Percentiles rank a stretch among this genome's conserved stretches.
Conservation (phyloP, 345 rosid genomes). For the Brassica cretica region DNA sequence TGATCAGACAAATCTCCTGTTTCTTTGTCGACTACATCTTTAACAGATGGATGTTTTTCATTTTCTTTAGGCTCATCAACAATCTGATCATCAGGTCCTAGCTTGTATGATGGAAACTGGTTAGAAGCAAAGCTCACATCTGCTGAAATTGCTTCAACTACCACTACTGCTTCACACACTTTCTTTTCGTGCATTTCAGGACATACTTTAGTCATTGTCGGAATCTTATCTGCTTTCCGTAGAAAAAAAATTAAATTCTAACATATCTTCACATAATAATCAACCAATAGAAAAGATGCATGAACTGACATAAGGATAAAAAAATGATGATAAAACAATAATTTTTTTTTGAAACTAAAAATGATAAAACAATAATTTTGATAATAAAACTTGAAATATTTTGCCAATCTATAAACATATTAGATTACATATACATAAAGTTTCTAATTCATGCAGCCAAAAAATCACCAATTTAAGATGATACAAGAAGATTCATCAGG, state of each 20-base stretch:
- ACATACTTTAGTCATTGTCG: conserved; percentile 74
- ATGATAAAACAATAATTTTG: neutral
- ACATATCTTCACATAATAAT: conserved; percentile 8
- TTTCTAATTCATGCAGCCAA: conserved; percentile 27
- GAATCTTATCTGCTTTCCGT: conserved; percentile 38
- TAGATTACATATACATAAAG: neutral
- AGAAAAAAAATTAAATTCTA: neutral
- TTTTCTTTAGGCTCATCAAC: conserved; percentile 83
- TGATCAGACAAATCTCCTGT: conserved; percentile 71
- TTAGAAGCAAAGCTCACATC: conserved; percentile 89
- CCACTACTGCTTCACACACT: conserved; percentile 43
- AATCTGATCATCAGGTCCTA: conserved; percentile 90
- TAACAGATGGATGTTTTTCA: conserved; percentile 60
- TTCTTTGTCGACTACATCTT: conserved; percentile 79
- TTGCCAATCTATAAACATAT: neutral
- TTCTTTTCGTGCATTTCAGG: conserved; percentile 56
- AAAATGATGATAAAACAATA: neutral
- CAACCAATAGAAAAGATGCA: conserved; percentile 19
- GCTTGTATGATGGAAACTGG: conserved; percentile 82
- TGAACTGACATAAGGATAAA: neutral
- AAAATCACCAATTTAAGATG: neutral
- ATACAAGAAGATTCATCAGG: neutral
- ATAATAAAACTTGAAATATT: neutral
- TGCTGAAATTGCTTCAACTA: conserved; percentile 63
- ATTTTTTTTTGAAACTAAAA: neutral